A percentile compares a stretch with the other conserved stretches of the same genome.
These are phyloP conservation scores for Aegle marmelos DNA, from an alignment of 345 rosid genomes.

Conservation along the genomic window DNA sequence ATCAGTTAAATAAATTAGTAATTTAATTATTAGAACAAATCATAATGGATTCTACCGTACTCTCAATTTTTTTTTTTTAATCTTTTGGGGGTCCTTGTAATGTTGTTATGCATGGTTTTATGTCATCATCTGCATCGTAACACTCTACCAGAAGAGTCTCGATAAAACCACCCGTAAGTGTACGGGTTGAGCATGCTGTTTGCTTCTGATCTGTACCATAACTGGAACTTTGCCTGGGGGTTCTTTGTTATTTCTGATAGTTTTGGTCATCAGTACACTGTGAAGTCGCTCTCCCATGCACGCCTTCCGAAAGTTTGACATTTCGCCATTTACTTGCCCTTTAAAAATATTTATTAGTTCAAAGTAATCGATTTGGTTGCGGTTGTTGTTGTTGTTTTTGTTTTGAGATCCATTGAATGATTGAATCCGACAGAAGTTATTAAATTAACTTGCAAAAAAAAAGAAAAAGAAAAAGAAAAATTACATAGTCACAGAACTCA, in stretches of 20 bases:
- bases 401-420: no score
- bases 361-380: no score
- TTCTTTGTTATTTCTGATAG: not conserved
- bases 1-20: not conserved
- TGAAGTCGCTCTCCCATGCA: slow-evolving; percentile 6
- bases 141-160: not conserved
- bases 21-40: not conserved
- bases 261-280: not conserved
- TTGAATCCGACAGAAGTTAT: no score
- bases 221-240: not conserved
- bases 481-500: no score
- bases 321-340: not conserved
- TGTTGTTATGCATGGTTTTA: not conserved
- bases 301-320: not conserved
- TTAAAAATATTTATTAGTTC: no score
- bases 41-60: no score
- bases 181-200: not conserved
- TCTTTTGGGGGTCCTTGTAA: no score
- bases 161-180: not conserved
- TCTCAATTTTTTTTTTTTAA: not conserved
- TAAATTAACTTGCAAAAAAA: no score
- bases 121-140: not conserved
- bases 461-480: no score
- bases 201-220: not conserved
- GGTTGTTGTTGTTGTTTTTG: no score